A percentile compares a stretch with the other conserved stretches of the same genome.
These are phyloP conservation scores for Artemisia argyi DNA, from an alignment of 129 eudicot genomes.

Conservation along the genomic window DNA sequence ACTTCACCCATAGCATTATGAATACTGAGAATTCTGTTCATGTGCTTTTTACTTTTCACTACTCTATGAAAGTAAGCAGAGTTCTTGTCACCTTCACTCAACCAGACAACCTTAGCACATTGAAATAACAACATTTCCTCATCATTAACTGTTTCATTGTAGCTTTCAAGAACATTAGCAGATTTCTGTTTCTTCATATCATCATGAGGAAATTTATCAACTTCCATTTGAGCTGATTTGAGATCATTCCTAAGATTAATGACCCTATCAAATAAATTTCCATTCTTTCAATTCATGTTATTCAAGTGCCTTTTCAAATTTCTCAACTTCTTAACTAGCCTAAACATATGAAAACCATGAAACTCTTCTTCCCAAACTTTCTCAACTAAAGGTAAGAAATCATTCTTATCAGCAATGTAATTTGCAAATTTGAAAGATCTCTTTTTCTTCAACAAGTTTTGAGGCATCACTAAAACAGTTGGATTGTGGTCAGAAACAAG, in stretches of 20 bases:
- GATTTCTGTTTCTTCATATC: too few species aligned
- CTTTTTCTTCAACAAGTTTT: too few species aligned
- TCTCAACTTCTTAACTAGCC: too few species aligned
- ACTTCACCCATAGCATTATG: neutral
- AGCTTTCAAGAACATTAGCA: neutral
- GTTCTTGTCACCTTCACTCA: neutral
- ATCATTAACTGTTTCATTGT: neutral
- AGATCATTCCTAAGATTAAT: neutral
- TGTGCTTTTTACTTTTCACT: neutral
- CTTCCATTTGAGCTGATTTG: fast-evolving
- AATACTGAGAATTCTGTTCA: neutral
- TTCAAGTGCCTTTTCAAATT: neutral
- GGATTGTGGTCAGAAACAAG: neutral
- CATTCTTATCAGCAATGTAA: neutral
- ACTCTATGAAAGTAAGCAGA: neutral
- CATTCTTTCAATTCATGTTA: neutral
- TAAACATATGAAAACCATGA: neutral
- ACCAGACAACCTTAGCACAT: neutral
- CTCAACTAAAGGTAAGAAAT: neutral
- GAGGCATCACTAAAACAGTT: neutral
- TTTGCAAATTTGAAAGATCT: neutral
- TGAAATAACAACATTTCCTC: neutral
- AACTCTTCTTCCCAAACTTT: neutral
- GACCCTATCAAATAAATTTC: neutral
- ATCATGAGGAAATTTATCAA: neutral